A percentile compares a stretch with the other conserved stretches of the same genome.
Conservation (phyloP, 306 rosid species). For the Vachellia collinsii region DNA sequence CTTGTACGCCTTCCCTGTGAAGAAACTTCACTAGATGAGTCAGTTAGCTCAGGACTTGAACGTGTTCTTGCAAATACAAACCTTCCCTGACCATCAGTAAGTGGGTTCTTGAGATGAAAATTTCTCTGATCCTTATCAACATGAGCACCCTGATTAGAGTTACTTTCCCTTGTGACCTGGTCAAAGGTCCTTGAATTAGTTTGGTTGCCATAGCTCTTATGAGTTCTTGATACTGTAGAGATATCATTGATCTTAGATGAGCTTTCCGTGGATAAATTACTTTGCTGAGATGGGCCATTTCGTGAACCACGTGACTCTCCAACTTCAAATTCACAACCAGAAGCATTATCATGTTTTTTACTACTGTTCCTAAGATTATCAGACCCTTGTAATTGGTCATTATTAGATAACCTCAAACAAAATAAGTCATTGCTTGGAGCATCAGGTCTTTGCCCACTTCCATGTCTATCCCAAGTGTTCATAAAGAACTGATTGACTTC, state of each 20-base stretch:
- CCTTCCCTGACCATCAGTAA: conserved; percentile 66
- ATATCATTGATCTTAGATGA: conserved; percentile 49
- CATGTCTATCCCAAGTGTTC: conserved; percentile 99
- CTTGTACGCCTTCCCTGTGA: conserved; percentile 62
- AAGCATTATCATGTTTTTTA: conserved; percentile 51
- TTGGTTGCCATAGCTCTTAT: conserved; percentile 57
- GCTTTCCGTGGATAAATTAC: conserved; percentile 52
- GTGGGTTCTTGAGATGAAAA: conserved; percentile 48
- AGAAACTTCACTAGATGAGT: conserved; percentile 72
- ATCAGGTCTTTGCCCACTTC: conserved; percentile 96
- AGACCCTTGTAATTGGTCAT: conserved; percentile 55
- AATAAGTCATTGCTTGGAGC: conserved; percentile 69
- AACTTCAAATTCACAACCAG: conserved; percentile 51
- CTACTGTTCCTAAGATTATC: conserved; percentile 55
- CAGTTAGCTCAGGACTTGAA: conserved; percentile 97
- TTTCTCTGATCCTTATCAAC: conserved; percentile 63
- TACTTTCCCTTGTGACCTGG: conserved; percentile 58
- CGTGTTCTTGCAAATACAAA: conserved; percentile 90
- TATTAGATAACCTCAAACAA: conserved; percentile 55
- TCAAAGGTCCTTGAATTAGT: conserved; percentile 55
- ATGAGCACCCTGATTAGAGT: conserved; percentile 47
- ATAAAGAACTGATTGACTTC: conserved; percentile 93
- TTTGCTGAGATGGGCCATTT: conserved; percentile 57
- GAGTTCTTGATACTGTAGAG: conserved; percentile 52
- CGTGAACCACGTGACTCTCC: conserved; percentile 48